Percentiles rank a stretch among this genome's conserved stretches.
These are phyloP conservation scores for Euphrasia arctica DNA, from an alignment of 305 asterid species.

Conservation along the genomic window DNA sequence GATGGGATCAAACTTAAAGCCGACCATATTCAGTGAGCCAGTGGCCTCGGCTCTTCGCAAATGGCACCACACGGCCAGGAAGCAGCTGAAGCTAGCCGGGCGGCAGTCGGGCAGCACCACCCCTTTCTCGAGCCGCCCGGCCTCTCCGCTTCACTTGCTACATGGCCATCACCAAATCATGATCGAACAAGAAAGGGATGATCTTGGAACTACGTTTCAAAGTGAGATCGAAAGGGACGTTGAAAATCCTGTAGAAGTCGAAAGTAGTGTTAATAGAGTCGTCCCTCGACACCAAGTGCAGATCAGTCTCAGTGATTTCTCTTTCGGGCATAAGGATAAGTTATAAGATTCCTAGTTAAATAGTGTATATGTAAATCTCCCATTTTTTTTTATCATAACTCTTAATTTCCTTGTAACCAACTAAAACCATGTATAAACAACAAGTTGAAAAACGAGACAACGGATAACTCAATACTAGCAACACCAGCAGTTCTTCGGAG, in stretches of 20 bases:
- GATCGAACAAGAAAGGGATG: conserved; percentile 5
- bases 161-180: conserved; percentile 21
- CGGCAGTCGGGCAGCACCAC: conserved; percentile 37
- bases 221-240: conserved; percentile 23
- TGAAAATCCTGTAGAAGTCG: conserved; percentile 16
- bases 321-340: conserved; percentile 36
- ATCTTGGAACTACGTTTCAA: neutral
- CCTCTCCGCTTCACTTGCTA: conserved; percentile 49
- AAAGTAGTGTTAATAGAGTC: neutral
- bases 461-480: conserved; percentile 42
- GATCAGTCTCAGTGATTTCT: conserved; percentile 35
- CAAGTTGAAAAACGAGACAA: too few relatives aligned
- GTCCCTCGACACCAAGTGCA: conserved; percentile 26
- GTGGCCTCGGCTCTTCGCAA: conserved; percentile 49
- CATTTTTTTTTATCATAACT: neutral
- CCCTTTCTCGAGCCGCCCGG: conserved; percentile 52
- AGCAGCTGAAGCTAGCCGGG: conserved; percentile 37
- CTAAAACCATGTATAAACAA: conserved; percentile 9
- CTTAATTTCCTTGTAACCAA: neutral
- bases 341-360: neutral
- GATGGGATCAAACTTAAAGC: conserved; percentile 74
- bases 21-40: conserved; percentile 48
- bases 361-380: conserved; percentile 3
- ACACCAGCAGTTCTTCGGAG: conserved; percentile 44
- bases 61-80: conserved; percentile 56